phyloP scores from a whole-genome alignment of 805 yeast species.

The Maudiozyma saulgeensis region DNA sequence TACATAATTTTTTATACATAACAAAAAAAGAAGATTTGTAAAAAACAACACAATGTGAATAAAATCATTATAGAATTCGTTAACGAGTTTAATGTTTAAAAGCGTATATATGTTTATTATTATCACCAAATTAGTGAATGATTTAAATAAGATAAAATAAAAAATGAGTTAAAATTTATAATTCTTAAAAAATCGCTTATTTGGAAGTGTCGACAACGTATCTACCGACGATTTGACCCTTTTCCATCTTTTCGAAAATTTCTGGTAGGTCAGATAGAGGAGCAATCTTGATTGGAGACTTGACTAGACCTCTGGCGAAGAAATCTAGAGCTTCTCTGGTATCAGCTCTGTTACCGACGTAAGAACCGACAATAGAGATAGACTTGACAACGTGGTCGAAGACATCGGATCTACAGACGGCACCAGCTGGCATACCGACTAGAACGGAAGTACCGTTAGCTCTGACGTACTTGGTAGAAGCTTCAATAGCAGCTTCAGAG shows the following conservation, averaged over 20 bases:
- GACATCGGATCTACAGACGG: constrained; percentile 55
- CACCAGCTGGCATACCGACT: constrained; percentile 73
- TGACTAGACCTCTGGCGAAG: constrained; percentile 56
- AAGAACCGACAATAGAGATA: constrained; percentile 64
- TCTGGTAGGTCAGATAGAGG: constrained; percentile 46
- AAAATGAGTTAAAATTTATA: too few relatives aligned
- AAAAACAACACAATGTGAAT: background rate
- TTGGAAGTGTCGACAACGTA: constrained; percentile 73
- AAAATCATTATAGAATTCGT: background rate
- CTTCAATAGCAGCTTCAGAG: constrained; percentile 52
- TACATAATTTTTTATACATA: background rate
- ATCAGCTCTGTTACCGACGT: constrained; percentile 83
- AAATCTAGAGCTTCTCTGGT: constrained; percentile 66
- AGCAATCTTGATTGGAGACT: constrained; percentile 51
- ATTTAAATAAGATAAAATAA: background rate
- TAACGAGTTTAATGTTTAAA: background rate
- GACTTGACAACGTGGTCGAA: constrained; percentile 65
- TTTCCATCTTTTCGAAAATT: constrained; percentile 47
- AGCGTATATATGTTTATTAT: background rate
- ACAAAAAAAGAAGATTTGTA: background rate
- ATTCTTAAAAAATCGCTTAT: constrained; percentile 20
- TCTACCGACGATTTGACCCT: constrained; percentile 60
- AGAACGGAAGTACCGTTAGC: constrained; percentile 59
- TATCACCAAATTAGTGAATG: too few relatives aligned
- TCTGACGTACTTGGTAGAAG: constrained; percentile 48